These are phyloP conservation scores for Tolypocladium ophioglossoides DNA, from an alignment of 2,329 filamentous ascomycete species.

Conservation along the genomic window DNA sequence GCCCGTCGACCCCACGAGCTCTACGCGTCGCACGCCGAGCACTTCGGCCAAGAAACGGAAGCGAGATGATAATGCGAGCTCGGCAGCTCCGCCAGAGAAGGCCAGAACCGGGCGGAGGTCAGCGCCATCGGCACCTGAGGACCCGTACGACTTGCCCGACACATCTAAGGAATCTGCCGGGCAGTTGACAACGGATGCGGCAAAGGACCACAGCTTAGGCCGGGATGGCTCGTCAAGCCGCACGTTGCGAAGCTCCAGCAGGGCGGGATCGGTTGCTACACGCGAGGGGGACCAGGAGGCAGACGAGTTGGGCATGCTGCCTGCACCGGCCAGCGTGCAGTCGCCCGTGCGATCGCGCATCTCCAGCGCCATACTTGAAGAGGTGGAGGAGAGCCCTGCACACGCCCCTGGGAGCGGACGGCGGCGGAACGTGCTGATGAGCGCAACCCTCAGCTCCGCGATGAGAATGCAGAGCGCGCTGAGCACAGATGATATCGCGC, in stretches of 20 bases:
- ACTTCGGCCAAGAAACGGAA: constrained; percentile 37
- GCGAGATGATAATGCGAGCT: constrained; percentile 15
- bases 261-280: constrained; percentile 1
- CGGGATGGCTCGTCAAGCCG: not conserved
- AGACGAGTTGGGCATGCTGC: constrained; percentile 13
- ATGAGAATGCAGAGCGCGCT: constrained; percentile 31
- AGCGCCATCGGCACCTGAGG: constrained; percentile 8
- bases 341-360: constrained; percentile 5
- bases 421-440: constrained; percentile 27
- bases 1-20: constrained; percentile 20
- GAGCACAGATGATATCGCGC: constrained; percentile 16
- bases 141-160: constrained; percentile 18
- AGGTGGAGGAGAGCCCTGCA: constrained; percentile 34
- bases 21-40: constrained; percentile 25
- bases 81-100: constrained; percentile 4
- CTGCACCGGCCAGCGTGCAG: constrained; percentile 2
- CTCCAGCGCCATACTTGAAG: constrained; percentile 8
- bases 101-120: constrained; percentile 8
- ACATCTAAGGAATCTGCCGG: constrained; percentile 17
- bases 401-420: constrained; percentile 46
- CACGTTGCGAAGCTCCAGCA: not conserved
- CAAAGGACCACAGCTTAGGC: not conserved
- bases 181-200: not conserved
- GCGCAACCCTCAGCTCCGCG: constrained; percentile 26
- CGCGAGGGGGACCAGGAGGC: constrained; percentile 5